Evolutionary conservation across 495 filamentous ascomycete species (phyloP), one percentile per base, ranked within the genome.

Genomic region (Xylaria scruposa): DNA sequence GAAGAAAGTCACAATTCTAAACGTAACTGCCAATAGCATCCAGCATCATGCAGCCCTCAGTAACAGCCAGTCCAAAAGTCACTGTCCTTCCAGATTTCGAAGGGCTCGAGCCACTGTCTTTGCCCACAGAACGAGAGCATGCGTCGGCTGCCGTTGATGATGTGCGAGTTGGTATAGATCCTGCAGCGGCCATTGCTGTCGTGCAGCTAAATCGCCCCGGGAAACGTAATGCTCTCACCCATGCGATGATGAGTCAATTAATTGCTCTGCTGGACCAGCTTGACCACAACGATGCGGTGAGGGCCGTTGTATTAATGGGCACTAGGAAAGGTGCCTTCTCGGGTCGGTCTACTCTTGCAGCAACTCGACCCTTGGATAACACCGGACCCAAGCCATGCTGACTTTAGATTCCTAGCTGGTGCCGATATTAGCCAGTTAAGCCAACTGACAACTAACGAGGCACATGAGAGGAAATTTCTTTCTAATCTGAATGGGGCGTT

Each of bases 141-240:
- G 33, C 8, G 44, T 56, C 15, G 38, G 8, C 36, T 33, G 60
- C 21, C 19, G 38, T 13, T 9, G 21, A 68, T 44, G 54, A 72
- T 38, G 12, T 74, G 5, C 68, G 59, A 40, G 72, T 74, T 54
- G 72, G 72, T 53, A 70, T 74, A 67, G 59, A 66, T 29, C n/a
- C 29, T 42, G 54, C 65, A 75, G 80, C 10, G 73, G 70, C 73
- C 60, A 70, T 77, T 44, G 72, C 76, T n/a, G 64, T 83, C 40
- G 73, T 86, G 15, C 72, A 76, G 46, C 68, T 84, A 73, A 73
- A 79, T 72, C 75, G 81, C 12, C 81, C 78, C 13, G 71, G 68
- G 24, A 84, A 81, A 54, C 77, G 79, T 12, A 84, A 84, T 77
- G 81, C 82, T 17, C 75, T 84, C 36, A 80, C 78, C 15, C 78